Evolutionary conservation across 2,329 filamentous ascomycete genomes (phyloP).

Genomic region (Fusarium sp.): DNA sequence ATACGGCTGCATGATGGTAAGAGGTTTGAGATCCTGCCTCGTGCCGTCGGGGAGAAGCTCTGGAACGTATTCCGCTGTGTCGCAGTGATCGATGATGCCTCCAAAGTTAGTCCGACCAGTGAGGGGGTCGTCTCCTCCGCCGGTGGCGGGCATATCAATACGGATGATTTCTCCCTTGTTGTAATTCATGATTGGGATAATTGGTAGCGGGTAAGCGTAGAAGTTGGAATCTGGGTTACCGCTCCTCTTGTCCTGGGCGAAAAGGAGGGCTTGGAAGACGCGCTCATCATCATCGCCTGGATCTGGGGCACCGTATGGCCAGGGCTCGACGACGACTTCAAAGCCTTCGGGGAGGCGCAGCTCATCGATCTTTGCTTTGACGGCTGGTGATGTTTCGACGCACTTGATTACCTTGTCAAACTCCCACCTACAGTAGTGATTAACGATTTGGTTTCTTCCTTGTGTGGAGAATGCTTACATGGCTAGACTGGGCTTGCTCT

Average conservation of each 20-base stretch:
- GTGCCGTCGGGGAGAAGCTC: constrained; percentile 55
- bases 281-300: constrained; percentile 45
- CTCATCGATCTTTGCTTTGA: constrained; percentile 47
- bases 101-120: constrained; percentile 28
- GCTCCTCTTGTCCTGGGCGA: constrained; percentile 45
- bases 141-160: constrained; percentile 50
- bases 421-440: constrained; percentile 40
- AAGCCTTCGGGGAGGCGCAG: constrained; percentile 46
- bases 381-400: constrained; percentile 44
- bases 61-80: constrained; percentile 53
- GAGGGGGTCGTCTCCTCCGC: constrained; percentile 44
- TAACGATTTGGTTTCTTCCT: not conserved
- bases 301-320: constrained; percentile 49
- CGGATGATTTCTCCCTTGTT: constrained; percentile 47
- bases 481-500: constrained; percentile 47
- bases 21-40: constrained; percentile 67
- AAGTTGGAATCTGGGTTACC: constrained; percentile 63
- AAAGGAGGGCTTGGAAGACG: constrained; percentile 50
- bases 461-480: constrained; percentile 34
- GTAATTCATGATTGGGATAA: constrained; percentile 57
- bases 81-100: constrained; percentile 47
- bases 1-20: constrained; percentile 59
- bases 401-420: constrained; percentile 51
- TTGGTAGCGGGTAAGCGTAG: constrained; percentile 65
- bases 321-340: constrained; percentile 49